Evolutionary conservation across 2,329 filamentous ascomycete genomes (phyloP).

Genomic region (Fusarium globosum): DNA sequence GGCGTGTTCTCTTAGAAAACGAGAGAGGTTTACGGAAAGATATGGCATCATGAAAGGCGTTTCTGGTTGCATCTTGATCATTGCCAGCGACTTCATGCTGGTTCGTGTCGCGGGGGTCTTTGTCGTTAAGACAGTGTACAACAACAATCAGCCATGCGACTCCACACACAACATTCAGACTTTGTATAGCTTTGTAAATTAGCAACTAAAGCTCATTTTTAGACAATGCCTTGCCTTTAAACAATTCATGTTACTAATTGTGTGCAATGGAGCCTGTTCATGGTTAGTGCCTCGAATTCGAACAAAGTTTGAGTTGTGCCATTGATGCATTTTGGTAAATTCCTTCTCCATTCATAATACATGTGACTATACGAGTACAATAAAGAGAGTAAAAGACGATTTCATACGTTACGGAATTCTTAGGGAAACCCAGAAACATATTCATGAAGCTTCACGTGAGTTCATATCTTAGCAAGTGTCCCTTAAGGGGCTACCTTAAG

Average conservation of each 20-base stretch:
- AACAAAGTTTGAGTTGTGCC: too few relatives aligned
- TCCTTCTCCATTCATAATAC: background rate
- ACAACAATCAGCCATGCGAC: conserved; percentile 42
- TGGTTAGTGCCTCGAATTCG: background rate
- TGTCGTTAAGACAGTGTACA: conserved; percentile 37
- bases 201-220: conserved; percentile 14
- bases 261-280: background rate
- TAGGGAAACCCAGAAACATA: background rate
- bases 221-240: background rate
- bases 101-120: conserved; percentile 8
- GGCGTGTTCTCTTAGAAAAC: background rate
- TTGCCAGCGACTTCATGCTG: conserved; percentile 9
- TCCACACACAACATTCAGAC: conserved; percentile 39
- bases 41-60: conserved; percentile 32
- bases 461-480: background rate
- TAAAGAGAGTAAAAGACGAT: background rate
- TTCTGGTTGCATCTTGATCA: conserved; percentile 30
- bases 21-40: background rate
- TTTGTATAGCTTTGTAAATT: conserved; percentile 36
- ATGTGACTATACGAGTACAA: background rate
- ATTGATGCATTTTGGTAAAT: too few relatives aligned
- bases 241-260: background rate
- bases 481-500: background rate
- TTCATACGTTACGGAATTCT: too few relatives aligned
- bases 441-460: background rate